These are phyloP conservation scores for Coprinopsis sp. DNA, from an alignment of 768 basidiomycete genomes.

Conservation along the genomic window DNA sequence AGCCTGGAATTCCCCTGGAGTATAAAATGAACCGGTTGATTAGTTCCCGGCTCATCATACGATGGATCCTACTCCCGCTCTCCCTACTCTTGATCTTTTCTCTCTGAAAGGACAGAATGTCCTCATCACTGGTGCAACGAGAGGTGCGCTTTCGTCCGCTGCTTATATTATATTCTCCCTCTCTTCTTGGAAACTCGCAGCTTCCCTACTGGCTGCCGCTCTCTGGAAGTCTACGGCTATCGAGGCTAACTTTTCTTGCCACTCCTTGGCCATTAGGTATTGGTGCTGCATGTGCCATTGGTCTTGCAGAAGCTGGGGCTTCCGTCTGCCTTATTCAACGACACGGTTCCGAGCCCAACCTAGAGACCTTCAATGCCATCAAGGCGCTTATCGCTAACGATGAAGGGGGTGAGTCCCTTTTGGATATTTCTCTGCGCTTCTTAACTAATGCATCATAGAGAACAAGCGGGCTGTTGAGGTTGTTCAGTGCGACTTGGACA, in stretches of 20 bases:
- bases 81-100: slow-evolving; percentile 56
- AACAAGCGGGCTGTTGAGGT: slow-evolving; percentile 19
- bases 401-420: too few species aligned
- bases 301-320: slow-evolving; percentile 46
- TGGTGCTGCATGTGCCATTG: slow-evolving; percentile 47
- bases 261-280: slow-evolving; percentile 32
- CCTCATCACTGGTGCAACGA: slow-evolving; percentile 76
- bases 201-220: too few species aligned
- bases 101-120: slow-evolving; percentile 61
- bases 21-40: too few species aligned
- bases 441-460: not conserved
- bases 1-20: too few species aligned
- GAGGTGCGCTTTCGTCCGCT: slow-evolving; percentile 41
- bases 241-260: not conserved
- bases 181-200: slow-evolving; percentile 9
- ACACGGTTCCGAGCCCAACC: slow-evolving; percentile 12
- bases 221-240: not conserved
- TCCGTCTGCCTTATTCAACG: slow-evolving; percentile 43
- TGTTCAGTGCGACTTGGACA: slow-evolving; percentile 38
- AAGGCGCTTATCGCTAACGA: slow-evolving; percentile 29
- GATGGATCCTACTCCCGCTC: slow-evolving; percentile 53
- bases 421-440: too few species aligned
- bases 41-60: slow-evolving; percentile 7
- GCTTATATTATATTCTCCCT: not conserved
- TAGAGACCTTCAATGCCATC: slow-evolving; percentile 27